Evolutionary conservation across 345 rosid genomes (phyloP).

Genomic region (Reutealis trisperma): DNA sequence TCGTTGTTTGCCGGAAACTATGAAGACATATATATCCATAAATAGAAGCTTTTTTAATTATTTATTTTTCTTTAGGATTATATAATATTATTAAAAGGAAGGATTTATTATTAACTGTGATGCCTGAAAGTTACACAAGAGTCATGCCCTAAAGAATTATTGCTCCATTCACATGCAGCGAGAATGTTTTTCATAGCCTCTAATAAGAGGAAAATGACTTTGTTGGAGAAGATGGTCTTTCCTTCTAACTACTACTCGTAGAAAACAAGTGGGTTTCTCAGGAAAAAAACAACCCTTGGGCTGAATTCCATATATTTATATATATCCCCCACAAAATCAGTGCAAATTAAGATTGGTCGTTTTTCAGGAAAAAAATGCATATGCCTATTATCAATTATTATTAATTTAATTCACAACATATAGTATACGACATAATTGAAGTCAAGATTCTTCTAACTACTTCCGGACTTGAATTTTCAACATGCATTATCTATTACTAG

Average conservation of each 20-base stretch:
- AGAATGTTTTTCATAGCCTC: background rate
- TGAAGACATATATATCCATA: background rate
- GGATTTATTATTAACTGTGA: background rate
- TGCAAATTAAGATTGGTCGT: constrained; percentile 18
- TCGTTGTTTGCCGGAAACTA: constrained; percentile 11
- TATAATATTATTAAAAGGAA: too few species aligned
- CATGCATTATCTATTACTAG: background rate
- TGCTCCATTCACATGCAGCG: constrained; percentile 27
- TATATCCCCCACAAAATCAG: constrained; percentile 28
- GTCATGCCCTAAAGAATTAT: constrained; percentile 15
- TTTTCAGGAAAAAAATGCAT: background rate
- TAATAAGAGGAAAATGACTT: background rate
- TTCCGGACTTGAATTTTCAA: background rate
- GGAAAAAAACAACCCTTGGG: background rate
- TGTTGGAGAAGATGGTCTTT: background rate
- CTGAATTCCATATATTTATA: background rate
- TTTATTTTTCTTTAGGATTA: too few species aligned
- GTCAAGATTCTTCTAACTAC: constrained; percentile 12
- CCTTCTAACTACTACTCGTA: constrained; percentile 1
- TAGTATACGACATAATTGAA: background rate
- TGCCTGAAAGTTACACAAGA: constrained; percentile 21
- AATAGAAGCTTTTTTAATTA: too few species aligned
- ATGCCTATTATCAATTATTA: background rate
- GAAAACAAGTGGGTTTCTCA: constrained; percentile 9
- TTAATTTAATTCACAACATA: too few species aligned